These are phyloP conservation scores for Penicillium polonicum DNA, from an alignment of 2,329 filamentous ascomycete genomes.

Conservation along the genomic window DNA sequence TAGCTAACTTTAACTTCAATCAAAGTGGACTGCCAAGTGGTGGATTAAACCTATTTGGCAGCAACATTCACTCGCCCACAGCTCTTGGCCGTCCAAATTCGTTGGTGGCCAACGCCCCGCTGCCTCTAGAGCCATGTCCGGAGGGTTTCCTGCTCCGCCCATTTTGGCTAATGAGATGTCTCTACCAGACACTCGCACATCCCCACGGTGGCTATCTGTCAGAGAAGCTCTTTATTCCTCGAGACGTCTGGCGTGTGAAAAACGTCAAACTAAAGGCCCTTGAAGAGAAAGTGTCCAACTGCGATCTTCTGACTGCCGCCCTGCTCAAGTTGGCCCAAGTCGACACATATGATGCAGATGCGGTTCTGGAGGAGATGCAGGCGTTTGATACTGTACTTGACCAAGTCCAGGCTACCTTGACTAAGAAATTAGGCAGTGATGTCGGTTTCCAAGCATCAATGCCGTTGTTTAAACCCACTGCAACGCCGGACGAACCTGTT, in stretches of 20 bases:
- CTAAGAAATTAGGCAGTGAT: conserved; percentile 87
- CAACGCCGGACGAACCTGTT: conserved; percentile 47
- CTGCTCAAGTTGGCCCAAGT: conserved; percentile 79
- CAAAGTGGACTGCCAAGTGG: conserved; percentile 58
- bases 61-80: conserved; percentile 68
- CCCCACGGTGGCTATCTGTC: conserved; percentile 90
- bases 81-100: conserved; percentile 66
- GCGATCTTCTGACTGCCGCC: conserved; percentile 85
- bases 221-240: conserved; percentile 84
- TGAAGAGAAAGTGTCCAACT: conserved; percentile 91
- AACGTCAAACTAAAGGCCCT: conserved; percentile 87
- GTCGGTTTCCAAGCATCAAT: conserved; percentile 77
- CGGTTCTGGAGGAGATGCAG: conserved; percentile 92
- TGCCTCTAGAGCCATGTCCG: conserved; percentile 85
- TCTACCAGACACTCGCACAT: conserved; percentile 90
- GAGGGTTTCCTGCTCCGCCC: conserved; percentile 85
- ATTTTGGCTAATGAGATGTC: conserved; percentile 94
- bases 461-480: conserved; percentile 68
- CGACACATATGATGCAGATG: conserved; percentile 86
- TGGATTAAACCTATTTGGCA: conserved; percentile 80
- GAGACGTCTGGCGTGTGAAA: conserved; percentile 90
- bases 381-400: conserved; percentile 80
- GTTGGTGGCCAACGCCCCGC: conserved; percentile 63
- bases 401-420: conserved; percentile 71
- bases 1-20: conserved; percentile 62